These are phyloP conservation scores for Backusella tarrabulga DNA, from an alignment of 192 early-diverging fungal species.

Conservation along the genomic window DNA sequence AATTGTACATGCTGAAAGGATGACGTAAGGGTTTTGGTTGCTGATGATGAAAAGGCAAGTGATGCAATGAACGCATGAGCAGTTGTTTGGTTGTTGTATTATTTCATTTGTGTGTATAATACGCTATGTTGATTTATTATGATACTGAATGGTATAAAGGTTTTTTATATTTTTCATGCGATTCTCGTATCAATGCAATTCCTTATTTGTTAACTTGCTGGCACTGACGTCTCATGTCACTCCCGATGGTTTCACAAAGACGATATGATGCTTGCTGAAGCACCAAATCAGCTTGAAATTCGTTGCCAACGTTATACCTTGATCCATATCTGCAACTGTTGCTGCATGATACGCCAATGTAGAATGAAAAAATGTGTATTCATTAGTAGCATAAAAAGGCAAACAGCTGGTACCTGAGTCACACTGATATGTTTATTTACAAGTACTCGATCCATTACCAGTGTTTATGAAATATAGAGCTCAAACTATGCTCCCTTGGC, in stretches of 20 bases:
- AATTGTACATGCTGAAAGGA: no score
- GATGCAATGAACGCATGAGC: no score
- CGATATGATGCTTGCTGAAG: not conserved
- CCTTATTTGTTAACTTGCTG: not conserved
- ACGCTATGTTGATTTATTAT: not conserved
- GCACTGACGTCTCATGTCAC: slow-evolving; percentile 5
- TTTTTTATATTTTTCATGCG: not conserved
- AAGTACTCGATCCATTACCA: no score
- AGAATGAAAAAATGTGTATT: not conserved
- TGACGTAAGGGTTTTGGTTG: no score
- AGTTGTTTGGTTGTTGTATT: no score
- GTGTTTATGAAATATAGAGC: no score
- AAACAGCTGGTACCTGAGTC: not conserved
- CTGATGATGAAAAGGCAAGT: no score
- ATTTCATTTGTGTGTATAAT: no score
- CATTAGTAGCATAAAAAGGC: not conserved
- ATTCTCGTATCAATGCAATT: not conserved
- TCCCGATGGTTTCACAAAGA: not conserved
- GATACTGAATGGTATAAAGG: not conserved
- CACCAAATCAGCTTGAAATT: not conserved
- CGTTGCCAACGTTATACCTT: not conserved
- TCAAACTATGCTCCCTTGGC: no score
- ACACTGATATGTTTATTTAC: no score
- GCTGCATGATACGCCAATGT: not conserved
- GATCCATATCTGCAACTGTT: not conserved